Conservation (phyloP, 2,329 filamentous ascomycete genomes). For the Hymenoscyphus scutula region DNA sequence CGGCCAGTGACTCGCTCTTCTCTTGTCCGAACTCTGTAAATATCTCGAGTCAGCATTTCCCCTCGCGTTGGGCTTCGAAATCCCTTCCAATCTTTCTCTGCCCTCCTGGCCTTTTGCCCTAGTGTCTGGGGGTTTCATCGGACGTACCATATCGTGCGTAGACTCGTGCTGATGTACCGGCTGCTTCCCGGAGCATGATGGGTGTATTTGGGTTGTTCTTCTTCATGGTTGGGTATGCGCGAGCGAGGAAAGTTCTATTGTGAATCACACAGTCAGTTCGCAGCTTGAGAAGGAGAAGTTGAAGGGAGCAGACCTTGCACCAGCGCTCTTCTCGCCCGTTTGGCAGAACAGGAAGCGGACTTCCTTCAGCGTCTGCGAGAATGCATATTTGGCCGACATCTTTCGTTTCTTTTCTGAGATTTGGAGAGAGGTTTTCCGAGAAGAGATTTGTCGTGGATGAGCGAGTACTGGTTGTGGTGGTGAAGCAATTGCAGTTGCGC, state of each 20-base stretch:
- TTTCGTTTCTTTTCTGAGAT: constrained; percentile 30
- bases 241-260: constrained; percentile 78
- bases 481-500: constrained; percentile 14
- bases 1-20: constrained; percentile 60
- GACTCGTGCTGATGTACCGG: constrained; percentile 78
- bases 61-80: background rate
- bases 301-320: constrained; percentile 67
- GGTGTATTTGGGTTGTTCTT: constrained; percentile 94
- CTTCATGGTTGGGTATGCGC: constrained; percentile 98
- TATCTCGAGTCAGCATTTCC: background rate
- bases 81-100: background rate
- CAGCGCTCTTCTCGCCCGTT: constrained; percentile 84
- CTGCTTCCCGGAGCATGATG: constrained; percentile 91
- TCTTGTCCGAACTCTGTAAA: constrained; percentile 63
- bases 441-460: background rate
- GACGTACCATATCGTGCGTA: constrained; percentile 87
- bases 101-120: no score
- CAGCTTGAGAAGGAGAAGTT: background rate
- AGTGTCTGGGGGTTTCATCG: background rate
- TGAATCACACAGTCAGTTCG: background rate
- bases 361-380: constrained; percentile 86
- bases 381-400: constrained; percentile 94
- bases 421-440: background rate
- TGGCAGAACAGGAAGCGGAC: constrained; percentile 97
- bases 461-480: background rate